phyloP scores from a whole-genome alignment of 139 green algal genomes.

The Tetradesmus obliquus region DNA sequence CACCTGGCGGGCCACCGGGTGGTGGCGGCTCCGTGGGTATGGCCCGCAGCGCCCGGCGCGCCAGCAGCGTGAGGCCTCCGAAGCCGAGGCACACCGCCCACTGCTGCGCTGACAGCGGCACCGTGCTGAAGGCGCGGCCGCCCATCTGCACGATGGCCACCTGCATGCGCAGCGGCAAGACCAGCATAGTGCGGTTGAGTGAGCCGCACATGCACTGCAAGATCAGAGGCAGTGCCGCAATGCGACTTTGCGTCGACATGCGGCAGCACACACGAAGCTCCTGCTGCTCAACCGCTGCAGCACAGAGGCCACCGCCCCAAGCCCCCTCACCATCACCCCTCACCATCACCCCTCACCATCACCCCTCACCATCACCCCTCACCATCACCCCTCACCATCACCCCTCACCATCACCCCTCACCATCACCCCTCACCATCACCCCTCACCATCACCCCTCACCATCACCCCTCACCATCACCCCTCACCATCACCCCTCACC shows the following conservation, averaged over 20 bases:
- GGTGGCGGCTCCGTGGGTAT: conserved; percentile 45
- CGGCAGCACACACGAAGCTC: background rate
- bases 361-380: too few species aligned
- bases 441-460: too few species aligned
- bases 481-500: background rate
- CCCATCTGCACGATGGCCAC: conserved; percentile 80
- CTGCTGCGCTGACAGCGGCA: conserved; percentile 65
- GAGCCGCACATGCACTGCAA: background rate
- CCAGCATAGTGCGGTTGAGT: background rate
- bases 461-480: background rate
- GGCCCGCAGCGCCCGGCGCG: conserved; percentile 61
- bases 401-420: too few species aligned
- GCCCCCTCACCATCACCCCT: background rate
- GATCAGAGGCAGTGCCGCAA: background rate
- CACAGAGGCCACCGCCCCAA: too few species aligned
- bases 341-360: too few species aligned
- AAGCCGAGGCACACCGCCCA: conserved; percentile 82
- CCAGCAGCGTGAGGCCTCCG: conserved; percentile 64
- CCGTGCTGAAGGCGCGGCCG: conserved; percentile 79
- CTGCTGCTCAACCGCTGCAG: background rate
- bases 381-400: too few species aligned
- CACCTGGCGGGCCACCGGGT: background rate
- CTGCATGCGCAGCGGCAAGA: background rate
- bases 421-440: too few species aligned
- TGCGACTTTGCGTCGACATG: background rate